A percentile compares a stretch with the other conserved stretches of the same genome.
Conservation (phyloP, 2,329 filamentous ascomycete genomes). For the Chalaropsis ovoidea region DNA sequence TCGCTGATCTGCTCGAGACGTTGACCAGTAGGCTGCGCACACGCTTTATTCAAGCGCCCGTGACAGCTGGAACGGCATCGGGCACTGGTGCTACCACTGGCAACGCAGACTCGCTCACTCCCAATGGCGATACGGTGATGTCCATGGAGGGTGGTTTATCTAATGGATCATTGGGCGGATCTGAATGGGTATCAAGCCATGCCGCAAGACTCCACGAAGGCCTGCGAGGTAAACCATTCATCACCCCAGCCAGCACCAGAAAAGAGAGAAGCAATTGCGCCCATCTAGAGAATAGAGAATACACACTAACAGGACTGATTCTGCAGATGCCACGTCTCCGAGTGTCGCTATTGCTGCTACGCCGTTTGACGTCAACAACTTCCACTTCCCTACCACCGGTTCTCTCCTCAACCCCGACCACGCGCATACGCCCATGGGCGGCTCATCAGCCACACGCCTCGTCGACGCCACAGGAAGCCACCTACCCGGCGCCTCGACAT, state of each 20-base stretch:
- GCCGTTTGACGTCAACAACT: conserved; percentile 48
- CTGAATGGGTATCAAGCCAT: conserved; percentile 15
- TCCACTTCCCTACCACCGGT: conserved; percentile 45
- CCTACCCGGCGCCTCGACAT: neutral
- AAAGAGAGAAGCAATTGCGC: neutral
- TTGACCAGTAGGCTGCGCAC: conserved; percentile 63
- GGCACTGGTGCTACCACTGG: neutral
- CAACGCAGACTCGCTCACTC: neutral
- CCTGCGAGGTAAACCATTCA: neutral
- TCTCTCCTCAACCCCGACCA: conserved; percentile 32
- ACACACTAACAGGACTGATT: neutral
- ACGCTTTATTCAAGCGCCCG: conserved; percentile 56
- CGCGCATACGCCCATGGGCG: neutral
- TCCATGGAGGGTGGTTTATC: neutral
- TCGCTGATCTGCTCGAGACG: conserved; percentile 71
- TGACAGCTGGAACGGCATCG: conserved; percentile 29
- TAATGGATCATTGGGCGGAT: neutral
- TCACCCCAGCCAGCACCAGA: neutral
- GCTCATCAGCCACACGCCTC: neutral
- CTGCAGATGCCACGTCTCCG: conserved; percentile 27
- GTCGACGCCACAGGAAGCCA: neutral
- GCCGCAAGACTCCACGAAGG: neutral
- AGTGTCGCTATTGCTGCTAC: conserved; percentile 48
- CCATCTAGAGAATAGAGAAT: neutral
- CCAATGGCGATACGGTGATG: conserved; percentile 1